phyloP scores from a whole-genome alignment of 1,284 basidiomycete genomes.

The Irpex rosettiformis region DNA sequence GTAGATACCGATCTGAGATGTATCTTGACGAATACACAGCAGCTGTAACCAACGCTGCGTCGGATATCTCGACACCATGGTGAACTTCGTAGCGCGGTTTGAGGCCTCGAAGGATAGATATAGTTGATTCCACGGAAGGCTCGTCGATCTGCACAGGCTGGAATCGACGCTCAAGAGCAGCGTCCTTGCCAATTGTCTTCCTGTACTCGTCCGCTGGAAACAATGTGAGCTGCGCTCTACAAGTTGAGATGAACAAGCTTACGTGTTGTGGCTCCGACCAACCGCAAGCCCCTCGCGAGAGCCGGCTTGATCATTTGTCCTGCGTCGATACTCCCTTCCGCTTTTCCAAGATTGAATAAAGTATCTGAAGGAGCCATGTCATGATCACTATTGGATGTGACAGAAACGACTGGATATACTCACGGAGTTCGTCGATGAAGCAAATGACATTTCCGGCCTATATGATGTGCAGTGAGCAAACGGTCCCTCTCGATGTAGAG shows the following conservation, averaged over 20 bases:
- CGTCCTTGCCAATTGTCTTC: slow-evolving; percentile 90
- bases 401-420: slow-evolving; percentile 27
- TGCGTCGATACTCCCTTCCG: slow-evolving; percentile 89
- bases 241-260: slow-evolving; percentile 25
- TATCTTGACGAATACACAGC: slow-evolving; percentile 82
- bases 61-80: slow-evolving; percentile 89
- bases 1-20: slow-evolving; percentile 82
- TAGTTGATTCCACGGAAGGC: slow-evolving; percentile 81
- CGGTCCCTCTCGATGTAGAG: background rate
- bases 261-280: slow-evolving; percentile 88
- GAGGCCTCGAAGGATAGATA: slow-evolving; percentile 86
- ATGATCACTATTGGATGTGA: background rate
- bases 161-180: slow-evolving; percentile 87
- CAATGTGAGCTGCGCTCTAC: background rate
- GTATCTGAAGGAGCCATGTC: slow-evolving; percentile 47
- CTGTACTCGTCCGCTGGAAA: slow-evolving; percentile 79
- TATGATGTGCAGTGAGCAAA: slow-evolving; percentile 21
- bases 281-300: slow-evolving; percentile 79
- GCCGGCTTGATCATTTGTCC: slow-evolving; percentile 92
- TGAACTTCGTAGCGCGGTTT: slow-evolving; percentile 87
- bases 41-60: slow-evolving; percentile 85
- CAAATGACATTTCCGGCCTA: slow-evolving; percentile 71
- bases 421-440: slow-evolving; percentile 91
- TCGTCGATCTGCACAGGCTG: slow-evolving; percentile 87
- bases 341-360: slow-evolving; percentile 84